These are phyloP conservation scores for Pilatotrama ljubarskyi DNA, from an alignment of 768 basidiomycete species.

Conservation along the genomic window DNA sequence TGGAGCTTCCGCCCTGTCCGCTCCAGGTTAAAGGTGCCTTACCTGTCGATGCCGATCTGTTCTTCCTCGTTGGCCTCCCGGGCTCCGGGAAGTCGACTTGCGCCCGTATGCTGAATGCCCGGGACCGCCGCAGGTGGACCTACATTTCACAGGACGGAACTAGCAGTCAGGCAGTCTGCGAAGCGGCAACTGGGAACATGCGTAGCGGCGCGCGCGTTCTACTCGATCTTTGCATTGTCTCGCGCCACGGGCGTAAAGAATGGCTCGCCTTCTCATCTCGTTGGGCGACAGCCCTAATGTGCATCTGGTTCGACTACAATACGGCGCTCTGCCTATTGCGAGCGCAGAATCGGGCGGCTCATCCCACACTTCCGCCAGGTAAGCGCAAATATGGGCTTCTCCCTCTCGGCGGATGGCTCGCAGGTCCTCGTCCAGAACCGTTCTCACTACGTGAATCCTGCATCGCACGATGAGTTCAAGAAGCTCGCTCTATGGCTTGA, in stretches of 20 bases:
- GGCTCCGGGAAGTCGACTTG: slow-evolving; percentile 65
- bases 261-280: slow-evolving; percentile 56
- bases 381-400: slow-evolving; percentile 67
- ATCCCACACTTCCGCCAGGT: slow-evolving; percentile 60
- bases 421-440: slow-evolving; percentile 59
- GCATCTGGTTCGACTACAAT: slow-evolving; percentile 58
- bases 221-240: slow-evolving; percentile 59
- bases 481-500: slow-evolving; percentile 58
- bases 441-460: slow-evolving; percentile 56
- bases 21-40: slow-evolving; percentile 46
- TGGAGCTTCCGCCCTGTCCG: slow-evolving; percentile 50
- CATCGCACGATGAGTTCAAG: slow-evolving; percentile 62
- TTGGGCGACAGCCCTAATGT: slow-evolving; percentile 47
- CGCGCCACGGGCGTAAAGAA: slow-evolving; percentile 44
- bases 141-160: slow-evolving; percentile 58
- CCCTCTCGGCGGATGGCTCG: slow-evolving; percentile 47
- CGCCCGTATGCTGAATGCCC: slow-evolving; percentile 45
- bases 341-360: slow-evolving; percentile 56
- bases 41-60: slow-evolving; percentile 40
- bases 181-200: slow-evolving; percentile 47
- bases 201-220: slow-evolving; percentile 41
- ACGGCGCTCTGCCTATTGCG: slow-evolving; percentile 49
- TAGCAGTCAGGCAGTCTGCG: slow-evolving; percentile 50
- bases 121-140: slow-evolving; percentile 45
- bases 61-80: slow-evolving; percentile 60